Base-by-base conservation (phyloP, 2,329 filamentous ascomycete species). In the Pestalotiopsis sp. region DNA sequence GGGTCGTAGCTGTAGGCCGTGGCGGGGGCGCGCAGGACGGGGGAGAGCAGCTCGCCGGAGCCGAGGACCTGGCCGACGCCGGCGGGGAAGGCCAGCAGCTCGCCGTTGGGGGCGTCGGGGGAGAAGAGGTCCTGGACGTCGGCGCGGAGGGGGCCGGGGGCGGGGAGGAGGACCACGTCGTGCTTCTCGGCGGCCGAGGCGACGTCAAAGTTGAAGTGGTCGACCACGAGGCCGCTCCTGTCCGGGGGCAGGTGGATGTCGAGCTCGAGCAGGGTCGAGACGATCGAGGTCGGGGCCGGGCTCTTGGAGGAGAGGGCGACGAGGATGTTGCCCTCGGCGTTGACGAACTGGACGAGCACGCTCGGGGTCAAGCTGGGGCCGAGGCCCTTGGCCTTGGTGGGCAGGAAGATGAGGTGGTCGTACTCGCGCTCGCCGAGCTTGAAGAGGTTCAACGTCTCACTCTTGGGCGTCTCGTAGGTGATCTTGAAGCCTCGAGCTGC, bases 1-100 rank as follows among this genome's bases (percentile, higher is more conserved):
- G 93, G 91, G 82, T 96, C 95, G 87, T 97, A 97, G 80, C 90
- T 93, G 85, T 99, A 99, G 70, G 95, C 93, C 11, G 94, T 97
- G 73, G 86, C 84, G 23, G 94, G 92, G 60, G 94, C 95, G 75
- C 91, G 91, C 69, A 99, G 83, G 73, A 99, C 88, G 17, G 96
- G 94, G 20, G 91, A 87, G 67, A 98, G 85, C 23, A 97, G 88
- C 66, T 93, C 88, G 75, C 92, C 88, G 73, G 91, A 87, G 73
- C 95, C 95, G 62, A 99, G 87, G 66, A 89, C 87, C 80, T 98
- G 95, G 75, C 93, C 95, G 68, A 94, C 89, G 65, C 91, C 90
- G 74, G 88, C 90, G 23, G 95, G 95, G 74, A 98, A 89, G n/a
- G 95, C 93, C 74, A 99, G 81, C 63, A 93, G 79, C 59, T 84